These are phyloP conservation scores for Linum tenue DNA, from an alignment of 345 rosid species.

Conservation along the genomic window DNA sequence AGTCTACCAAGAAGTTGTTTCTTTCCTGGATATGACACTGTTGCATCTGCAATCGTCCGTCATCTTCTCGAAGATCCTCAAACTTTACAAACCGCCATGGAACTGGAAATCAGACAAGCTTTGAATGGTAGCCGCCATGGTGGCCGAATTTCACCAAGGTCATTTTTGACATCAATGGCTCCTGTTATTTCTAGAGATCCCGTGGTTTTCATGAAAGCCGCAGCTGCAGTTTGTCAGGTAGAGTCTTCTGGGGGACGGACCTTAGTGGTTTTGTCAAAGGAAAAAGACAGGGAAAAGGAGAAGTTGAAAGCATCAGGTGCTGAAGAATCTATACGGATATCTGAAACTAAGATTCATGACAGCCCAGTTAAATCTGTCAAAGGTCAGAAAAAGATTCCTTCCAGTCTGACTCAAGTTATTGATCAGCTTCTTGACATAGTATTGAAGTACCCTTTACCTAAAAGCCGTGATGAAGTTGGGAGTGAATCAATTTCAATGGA, in stretches of 20 bases:
- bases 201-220: conserved; percentile 79
- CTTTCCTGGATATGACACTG: conserved; percentile 87
- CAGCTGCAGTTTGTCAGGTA: conserved; percentile 65
- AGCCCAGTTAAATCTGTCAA: conserved; percentile 66
- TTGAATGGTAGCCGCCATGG: conserved; percentile 63
- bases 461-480: conserved; percentile 46
- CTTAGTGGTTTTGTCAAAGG: conserved; percentile 63
- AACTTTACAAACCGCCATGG: conserved; percentile 94
- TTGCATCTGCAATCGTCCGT: conserved; percentile 71
- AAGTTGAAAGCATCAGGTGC: conserved; percentile 48
- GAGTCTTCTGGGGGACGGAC: conserved; percentile 84
- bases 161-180: conserved; percentile 78
- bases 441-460: conserved; percentile 49
- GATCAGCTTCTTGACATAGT: conserved; percentile 95
- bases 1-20: conserved; percentile 73
- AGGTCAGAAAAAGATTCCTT: conserved; percentile 71
- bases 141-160: conserved; percentile 54
- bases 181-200: conserved; percentile 94
- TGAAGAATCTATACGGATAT: conserved; percentile 66
- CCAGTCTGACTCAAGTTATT: conserved; percentile 73
- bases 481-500: conserved; percentile 52
- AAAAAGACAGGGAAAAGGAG: conserved; percentile 61
- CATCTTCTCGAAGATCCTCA: conserved; percentile 98
- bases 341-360: conserved; percentile 70
- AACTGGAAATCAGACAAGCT: conserved; percentile 78